phyloP scores from a whole-genome alignment of 257 asterid species.

The Solanum sejunctum region DNA sequence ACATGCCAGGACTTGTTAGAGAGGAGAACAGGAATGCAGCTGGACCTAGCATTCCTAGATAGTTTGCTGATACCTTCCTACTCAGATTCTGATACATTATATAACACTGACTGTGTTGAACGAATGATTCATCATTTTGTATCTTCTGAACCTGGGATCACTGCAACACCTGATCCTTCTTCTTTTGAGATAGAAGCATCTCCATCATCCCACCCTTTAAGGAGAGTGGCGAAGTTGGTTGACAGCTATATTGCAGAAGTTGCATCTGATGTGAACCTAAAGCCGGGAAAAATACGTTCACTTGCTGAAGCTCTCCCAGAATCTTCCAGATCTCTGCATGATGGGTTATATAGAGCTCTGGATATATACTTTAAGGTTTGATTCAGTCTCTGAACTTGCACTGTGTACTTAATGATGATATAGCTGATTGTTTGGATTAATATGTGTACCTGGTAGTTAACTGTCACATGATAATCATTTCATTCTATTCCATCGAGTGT shows the following conservation, averaged over 20 bases:
- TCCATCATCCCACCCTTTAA: slow-evolving; percentile 49
- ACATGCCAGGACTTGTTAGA: slow-evolving; percentile 53
- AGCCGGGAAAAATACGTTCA: slow-evolving; percentile 54
- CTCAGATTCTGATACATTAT: slow-evolving; percentile 79
- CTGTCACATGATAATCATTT: not conserved
- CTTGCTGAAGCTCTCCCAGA: slow-evolving; percentile 84
- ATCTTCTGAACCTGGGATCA: slow-evolving; percentile 31
- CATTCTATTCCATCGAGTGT: not conserved
- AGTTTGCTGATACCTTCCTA: slow-evolving; percentile 69
- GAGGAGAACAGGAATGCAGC: slow-evolving; percentile 64
- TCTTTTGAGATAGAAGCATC: slow-evolving; percentile 41
- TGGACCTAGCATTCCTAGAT: slow-evolving; percentile 73
- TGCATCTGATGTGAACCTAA: slow-evolving; percentile 89
- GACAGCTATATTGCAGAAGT: slow-evolving; percentile 82
- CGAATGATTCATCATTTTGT: slow-evolving; percentile 61
- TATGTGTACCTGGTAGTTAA: not conserved
- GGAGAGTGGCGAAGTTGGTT: slow-evolving; percentile 68
- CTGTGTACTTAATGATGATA: not conserved
- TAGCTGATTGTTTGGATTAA: not conserved
- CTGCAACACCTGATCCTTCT: slow-evolving; percentile 30
- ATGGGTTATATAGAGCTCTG: slow-evolving; percentile 85
- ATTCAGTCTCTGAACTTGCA: not conserved
- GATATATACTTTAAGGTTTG: slow-evolving; percentile 84
- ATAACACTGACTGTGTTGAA: slow-evolving; percentile 70
- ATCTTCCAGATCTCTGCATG: slow-evolving; percentile 79